phyloP scores from a whole-genome alignment of 2,329 filamentous ascomycete genomes.

The Alternaria sp. region DNA sequence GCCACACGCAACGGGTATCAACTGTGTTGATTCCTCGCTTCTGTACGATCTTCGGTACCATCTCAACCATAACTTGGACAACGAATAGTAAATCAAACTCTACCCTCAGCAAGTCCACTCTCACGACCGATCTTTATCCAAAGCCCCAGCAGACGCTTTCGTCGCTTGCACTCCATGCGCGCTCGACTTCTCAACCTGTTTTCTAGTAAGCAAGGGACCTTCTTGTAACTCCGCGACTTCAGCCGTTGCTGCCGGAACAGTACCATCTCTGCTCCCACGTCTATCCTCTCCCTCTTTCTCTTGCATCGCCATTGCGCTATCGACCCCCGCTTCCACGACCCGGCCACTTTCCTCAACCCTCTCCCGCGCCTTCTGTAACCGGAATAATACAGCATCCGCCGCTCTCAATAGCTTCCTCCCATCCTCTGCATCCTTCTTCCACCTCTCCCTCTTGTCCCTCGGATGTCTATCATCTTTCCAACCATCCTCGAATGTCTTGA shows the following conservation, averaged over 20 bases:
- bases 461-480: conserved; percentile 4
- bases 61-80: neutral
- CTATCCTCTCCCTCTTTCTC: neutral
- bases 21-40: neutral
- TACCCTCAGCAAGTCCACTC: neutral
- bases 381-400: conserved; percentile 20
- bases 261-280: neutral
- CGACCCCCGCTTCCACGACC: neutral
- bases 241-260: neutral
- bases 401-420: conserved; percentile 26
- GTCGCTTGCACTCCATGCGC: neutral
- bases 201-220: neutral
- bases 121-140: conserved; percentile 2
- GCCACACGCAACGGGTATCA: neutral
- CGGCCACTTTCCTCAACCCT: neutral
- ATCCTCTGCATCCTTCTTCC: conserved; percentile 30
- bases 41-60: neutral
- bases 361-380: conserved; percentile 9
- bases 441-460: conserved; percentile 20
- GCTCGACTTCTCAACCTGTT: neutral
- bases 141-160: neutral
- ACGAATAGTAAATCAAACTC: neutral
- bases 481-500: conserved; percentile 25
- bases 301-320: neutral
- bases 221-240: neutral